Evolutionary conservation across 2,329 filamentous ascomycete genomes (phyloP), one percentile per base, ranked within the genome.

Genomic region (Sporothrix protearum): DNA sequence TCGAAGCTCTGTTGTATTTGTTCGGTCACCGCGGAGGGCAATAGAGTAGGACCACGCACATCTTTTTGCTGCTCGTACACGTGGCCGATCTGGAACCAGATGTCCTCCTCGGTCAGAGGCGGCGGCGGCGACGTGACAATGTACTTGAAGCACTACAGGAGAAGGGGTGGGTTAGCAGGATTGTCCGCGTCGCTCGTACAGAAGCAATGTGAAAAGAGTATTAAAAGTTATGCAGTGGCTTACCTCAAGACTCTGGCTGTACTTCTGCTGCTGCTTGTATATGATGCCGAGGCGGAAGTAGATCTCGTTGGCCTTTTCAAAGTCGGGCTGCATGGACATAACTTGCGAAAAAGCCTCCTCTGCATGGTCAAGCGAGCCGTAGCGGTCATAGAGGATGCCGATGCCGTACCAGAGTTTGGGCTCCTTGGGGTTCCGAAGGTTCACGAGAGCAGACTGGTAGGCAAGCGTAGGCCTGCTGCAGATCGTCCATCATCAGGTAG

Each of bases 251-350:
- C 94, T 97, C 79, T 96, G 91, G 69, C 86, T 85, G 80, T 94
- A 99, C 80, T 98, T 98, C 74, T 94, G 91, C 79, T 98, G 96
- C 78, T 98, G 95, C 81, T 99, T 99, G 85, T 98, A 98, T 75
- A 99, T 98, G 83, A 99, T 99, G n/a, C 96, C 96, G 9, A 99
- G 87, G 36, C 96, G 89, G 82, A 99, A 99, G 81, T 98, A 99
- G 70, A 99, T 98, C 80, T 99, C 96, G 78, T 98, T 98, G 71
- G 95, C 94, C 86, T 99, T 99, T 78, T 99, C 96, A 76, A 98
- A 98, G 76, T 94, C 91, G 4, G 95, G 96, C 77, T 97, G 92
- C 91, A 99, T 98, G 76, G 93, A 91, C 96, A 99, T 98, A 74
- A 99, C 96, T 79, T 98, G 93, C 1, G 95, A 97, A 79, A 98